These are phyloP conservation scores for Crinitomyces ghanaensis DNA, from an alignment of 805 yeast genomes.

Conservation along the genomic window DNA sequence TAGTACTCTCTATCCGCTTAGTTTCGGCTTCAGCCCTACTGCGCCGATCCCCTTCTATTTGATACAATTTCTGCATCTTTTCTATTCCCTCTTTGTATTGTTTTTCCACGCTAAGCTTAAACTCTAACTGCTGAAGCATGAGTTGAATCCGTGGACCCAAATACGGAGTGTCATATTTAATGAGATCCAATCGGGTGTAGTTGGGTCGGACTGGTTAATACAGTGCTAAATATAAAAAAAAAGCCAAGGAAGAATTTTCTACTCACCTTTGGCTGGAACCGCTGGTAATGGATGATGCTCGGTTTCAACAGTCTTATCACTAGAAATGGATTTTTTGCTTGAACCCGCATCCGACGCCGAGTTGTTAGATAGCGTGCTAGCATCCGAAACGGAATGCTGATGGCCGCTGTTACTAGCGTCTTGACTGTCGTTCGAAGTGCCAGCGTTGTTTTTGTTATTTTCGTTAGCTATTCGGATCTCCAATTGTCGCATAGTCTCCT, in stretches of 20 bases:
- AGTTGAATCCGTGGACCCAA: constrained; percentile 89
- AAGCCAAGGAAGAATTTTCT: constrained; percentile 2
- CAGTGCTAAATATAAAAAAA: constrained; percentile 1
- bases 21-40: constrained; percentile 81
- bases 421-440: neutral
- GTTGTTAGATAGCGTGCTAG: constrained; percentile 8
- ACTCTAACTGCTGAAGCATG: constrained; percentile 90
- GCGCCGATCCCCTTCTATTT: constrained; percentile 81
- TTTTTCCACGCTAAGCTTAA: constrained; percentile 86
- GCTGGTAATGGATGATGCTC: constrained; percentile 8
- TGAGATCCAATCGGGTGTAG: constrained; percentile 43
- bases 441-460: neutral
- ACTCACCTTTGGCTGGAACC: constrained; percentile 11
- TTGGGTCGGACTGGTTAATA: constrained; percentile 13
- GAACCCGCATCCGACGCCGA: constrained; percentile 6
- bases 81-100: constrained; percentile 90
- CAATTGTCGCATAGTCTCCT: constrained; percentile 60
- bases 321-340: neutral
- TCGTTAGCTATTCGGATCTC: constrained; percentile 20
- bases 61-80: constrained; percentile 74
- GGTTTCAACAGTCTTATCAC: neutral
- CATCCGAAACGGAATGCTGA: constrained; percentile 10
- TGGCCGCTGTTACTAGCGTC: constrained; percentile 6
- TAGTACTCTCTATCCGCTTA: constrained; percentile 73
- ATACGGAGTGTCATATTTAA: constrained; percentile 89